phyloP scores from a whole-genome alignment of 495 filamentous ascomycete species.

The Cercophora scortea region DNA sequence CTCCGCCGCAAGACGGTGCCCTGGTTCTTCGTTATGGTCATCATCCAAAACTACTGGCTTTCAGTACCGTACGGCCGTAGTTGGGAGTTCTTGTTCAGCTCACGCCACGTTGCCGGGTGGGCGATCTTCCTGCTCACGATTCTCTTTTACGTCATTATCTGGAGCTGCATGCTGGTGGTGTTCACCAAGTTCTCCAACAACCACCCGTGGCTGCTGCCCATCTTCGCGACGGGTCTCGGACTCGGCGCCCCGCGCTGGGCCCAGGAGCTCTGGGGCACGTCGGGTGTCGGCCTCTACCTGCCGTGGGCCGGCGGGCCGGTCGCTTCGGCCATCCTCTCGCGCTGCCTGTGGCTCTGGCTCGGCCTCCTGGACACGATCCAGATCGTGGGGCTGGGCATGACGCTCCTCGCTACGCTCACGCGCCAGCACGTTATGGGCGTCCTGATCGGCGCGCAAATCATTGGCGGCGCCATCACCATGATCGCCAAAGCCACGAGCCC shows the following conservation, averaged over 20 bases:
- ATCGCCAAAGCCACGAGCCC: slow-evolving; percentile 48
- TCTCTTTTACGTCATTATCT: slow-evolving; percentile 51
- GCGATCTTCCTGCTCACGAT: slow-evolving; percentile 41
- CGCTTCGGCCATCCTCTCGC: slow-evolving; percentile 42
- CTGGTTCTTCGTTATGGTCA: slow-evolving; percentile 50
- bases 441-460: slow-evolving; percentile 47
- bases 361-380: slow-evolving; percentile 57
- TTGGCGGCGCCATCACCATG: slow-evolving; percentile 51
- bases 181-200: slow-evolving; percentile 41
- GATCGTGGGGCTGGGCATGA: slow-evolving; percentile 56
- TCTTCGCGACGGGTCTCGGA: slow-evolving; percentile 47
- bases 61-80: slow-evolving; percentile 51
- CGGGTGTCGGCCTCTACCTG: slow-evolving; percentile 45
- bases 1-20: slow-evolving; percentile 50
- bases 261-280: slow-evolving; percentile 55
- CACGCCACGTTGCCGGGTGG: slow-evolving; percentile 43
- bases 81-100: slow-evolving; percentile 52
- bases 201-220: slow-evolving; percentile 55
- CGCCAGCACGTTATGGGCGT: slow-evolving; percentile 50
- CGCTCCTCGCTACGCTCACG: slow-evolving; percentile 54
- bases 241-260: slow-evolving; percentile 51
- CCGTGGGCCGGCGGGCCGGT: slow-evolving; percentile 47
- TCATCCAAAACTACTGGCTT: slow-evolving; percentile 60
- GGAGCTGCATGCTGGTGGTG: slow-evolving; percentile 37
- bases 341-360: slow-evolving; percentile 58